Evolutionary conservation across 2,329 filamentous ascomycete genomes (phyloP), one percentile per base, ranked within the genome.

Genomic region (Pseudogymnoascus sp.): DNA sequence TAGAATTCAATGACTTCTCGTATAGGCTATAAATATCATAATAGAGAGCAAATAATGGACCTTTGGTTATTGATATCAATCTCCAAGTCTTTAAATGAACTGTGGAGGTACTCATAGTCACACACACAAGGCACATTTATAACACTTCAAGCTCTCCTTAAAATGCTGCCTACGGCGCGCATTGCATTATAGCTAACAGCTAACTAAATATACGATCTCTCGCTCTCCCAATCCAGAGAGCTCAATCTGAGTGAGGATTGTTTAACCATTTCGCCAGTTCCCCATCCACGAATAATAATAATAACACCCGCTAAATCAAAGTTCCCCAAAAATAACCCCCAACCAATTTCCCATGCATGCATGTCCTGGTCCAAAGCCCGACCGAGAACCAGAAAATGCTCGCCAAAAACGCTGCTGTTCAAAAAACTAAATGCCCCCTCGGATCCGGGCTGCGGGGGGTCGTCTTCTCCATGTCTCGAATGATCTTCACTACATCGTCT

Each of bases 401-500:
- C 35, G 23, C 60, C n/a, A 19, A 61, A n/a, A 60, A 35, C 8
- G 31, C 31, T 33, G 11, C 17, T 13, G 19, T 23, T 26, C 26
- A 61, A 36, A 28, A 19, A 19, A 19, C 13, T 21, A 28, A 21
- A 26, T 42, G 26, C 10, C 19, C 23, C 35, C 38, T 36, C n/a
- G 23, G 19, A 33, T 42, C 36, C 17, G 26, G n/a, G n/a, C 42
- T 50, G 26, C 31, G 10, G 13, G 42, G 38, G 3, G 26, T 59
- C 28, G 21, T 60, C 35, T 13, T 50, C 57, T 62, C 64, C 62
- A 64, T 63, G 10, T 64, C 60, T 31, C 63, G 53, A 40, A 66
- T 38, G 33, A 64, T 57, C 33, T 28, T 60, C 50, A 50, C 42
- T 11, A 69, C 61, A 28, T 66, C 65, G 21, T 63, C 63, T 36